phyloP scores from a whole-genome alignment of 306 rosid species.

The Cicer cuneatum region DNA sequence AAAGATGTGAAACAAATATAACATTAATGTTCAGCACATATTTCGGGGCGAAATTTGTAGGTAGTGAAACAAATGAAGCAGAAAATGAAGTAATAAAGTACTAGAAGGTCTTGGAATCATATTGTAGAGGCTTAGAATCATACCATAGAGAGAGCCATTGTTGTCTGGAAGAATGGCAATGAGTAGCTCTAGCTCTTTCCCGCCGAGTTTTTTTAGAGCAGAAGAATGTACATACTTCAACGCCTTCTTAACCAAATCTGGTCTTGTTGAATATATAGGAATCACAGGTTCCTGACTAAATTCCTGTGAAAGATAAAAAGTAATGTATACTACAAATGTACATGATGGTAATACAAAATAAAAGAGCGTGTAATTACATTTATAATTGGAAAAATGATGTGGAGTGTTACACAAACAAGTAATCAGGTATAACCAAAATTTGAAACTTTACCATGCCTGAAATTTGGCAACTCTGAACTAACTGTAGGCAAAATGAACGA shows the following conservation, averaged over 20 bases:
- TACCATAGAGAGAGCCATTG: slow-evolving; percentile 61
- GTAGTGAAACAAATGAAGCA: neutral
- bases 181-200: slow-evolving; percentile 54
- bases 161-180: slow-evolving; percentile 55
- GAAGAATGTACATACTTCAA: slow-evolving; percentile 49
- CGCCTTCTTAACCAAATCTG: slow-evolving; percentile 57
- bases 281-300: slow-evolving; percentile 48
- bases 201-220: slow-evolving; percentile 46
- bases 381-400: neutral
- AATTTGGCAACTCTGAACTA: slow-evolving; percentile 60
- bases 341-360: neutral
- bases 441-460: slow-evolving; percentile 58
- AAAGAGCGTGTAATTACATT: neutral
- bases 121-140: neutral
- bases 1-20: too few species aligned
- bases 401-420: neutral
- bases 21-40: too few species aligned
- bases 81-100: slow-evolving; percentile 16
- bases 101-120: slow-evolving; percentile 16
- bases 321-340: neutral
- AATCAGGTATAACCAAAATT: slow-evolving; percentile 2
- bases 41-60: too few species aligned
- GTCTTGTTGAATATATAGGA: slow-evolving; percentile 48
- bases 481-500: slow-evolving; percentile 56
- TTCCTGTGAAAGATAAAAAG: slow-evolving; percentile 39